Base-by-base conservation (phyloP, 2,329 filamentous ascomycete species). In the Aspergillus sp. region DNA sequence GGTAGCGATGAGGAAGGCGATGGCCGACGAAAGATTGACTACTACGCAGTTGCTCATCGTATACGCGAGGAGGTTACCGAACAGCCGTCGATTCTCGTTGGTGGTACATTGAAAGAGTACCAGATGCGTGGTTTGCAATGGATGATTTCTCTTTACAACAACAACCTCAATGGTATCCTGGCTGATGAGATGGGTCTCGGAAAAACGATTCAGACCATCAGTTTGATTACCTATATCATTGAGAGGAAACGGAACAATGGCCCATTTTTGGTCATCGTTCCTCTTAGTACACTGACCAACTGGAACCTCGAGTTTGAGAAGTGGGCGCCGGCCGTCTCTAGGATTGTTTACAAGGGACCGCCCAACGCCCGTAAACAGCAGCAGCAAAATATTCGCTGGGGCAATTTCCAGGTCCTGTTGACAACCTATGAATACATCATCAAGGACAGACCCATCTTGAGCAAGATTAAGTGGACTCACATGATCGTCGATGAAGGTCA, bases 401-500 rank as follows among this genome's bases (percentile, higher is more conserved):
- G 94, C 52, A 88, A 91, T 60, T 99, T 99, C 85, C 95, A 99
- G 77, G 95, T 99, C 53, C 82, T 99, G 11, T 85, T 99, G 61
- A 99, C 95, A 2, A 99, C 95, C 0, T 99, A 99, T 80, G 95
- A 99, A 77, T 99, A 98, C 81, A 96, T 99, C 80, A 99, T 99
- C 86, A 99, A 98, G 81, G 95, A 99, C 74, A 89, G 95, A 41
- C 94, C 94, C 0, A 85, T 99, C 68, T 82, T 99, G 13, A 96
- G 92, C 83, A 98, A 98, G 84, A 94, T 99, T 80, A 98, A 98
- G 80, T 99, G 95, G 95, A 90, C 97, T 71, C 95, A 99, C 81
- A 98, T 99, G 95, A 98, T 99, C 71, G 95, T 99, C 68, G 95
- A 99, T 72, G 95, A 99, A 83, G 95, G 95, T 80, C 95, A 99